Conservation (phyloP, 495 filamentous ascomycete species). For the Podospora pseudoanserina region DNA sequence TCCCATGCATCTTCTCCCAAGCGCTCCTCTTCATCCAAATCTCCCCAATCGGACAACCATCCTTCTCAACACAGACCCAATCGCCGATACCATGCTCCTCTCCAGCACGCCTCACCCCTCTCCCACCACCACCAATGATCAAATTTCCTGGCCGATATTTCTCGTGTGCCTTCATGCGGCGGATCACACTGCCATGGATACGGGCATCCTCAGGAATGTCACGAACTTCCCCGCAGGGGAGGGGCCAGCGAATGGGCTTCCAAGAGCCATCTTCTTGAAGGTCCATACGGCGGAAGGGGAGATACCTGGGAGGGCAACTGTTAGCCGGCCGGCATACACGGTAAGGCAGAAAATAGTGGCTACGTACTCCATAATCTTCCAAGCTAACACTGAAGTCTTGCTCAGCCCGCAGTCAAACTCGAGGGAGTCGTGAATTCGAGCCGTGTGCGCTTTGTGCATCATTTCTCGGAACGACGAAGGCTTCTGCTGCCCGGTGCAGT, state of each 20-base stretch:
- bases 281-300: slow-evolving; percentile 84
- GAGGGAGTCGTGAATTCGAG: slow-evolving; percentile 73
- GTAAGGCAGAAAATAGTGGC: not conserved
- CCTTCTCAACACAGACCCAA: slow-evolving; percentile 62
- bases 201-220: slow-evolving; percentile 71
- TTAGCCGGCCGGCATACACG: not conserved
- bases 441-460: slow-evolving; percentile 54
- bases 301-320: slow-evolving; percentile 36
- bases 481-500: not conserved
- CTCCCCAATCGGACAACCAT: slow-evolving; percentile 66
- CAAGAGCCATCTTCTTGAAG: slow-evolving; percentile 68
- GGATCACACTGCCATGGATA: slow-evolving; percentile 71
- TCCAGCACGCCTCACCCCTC: slow-evolving; percentile 59
- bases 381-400: slow-evolving; percentile 57
- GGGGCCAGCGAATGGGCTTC: slow-evolving; percentile 77
- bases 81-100: slow-evolving; percentile 63
- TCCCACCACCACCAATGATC: slow-evolving; percentile 74
- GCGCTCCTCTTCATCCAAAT: slow-evolving; percentile 45
- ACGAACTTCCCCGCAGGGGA: slow-evolving; percentile 74
- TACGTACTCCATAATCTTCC: slow-evolving; percentile 73
- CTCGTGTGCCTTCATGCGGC: slow-evolving; percentile 62
- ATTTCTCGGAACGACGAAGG: slow-evolving; percentile 53
- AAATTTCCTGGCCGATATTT: slow-evolving; percentile 77
- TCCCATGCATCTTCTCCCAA: slow-evolving; percentile 14
- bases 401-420: slow-evolving; percentile 62